phyloP scores from a whole-genome alignment of 768 basidiomycete species.

The Goffeauzyma gilvescens region DNA sequence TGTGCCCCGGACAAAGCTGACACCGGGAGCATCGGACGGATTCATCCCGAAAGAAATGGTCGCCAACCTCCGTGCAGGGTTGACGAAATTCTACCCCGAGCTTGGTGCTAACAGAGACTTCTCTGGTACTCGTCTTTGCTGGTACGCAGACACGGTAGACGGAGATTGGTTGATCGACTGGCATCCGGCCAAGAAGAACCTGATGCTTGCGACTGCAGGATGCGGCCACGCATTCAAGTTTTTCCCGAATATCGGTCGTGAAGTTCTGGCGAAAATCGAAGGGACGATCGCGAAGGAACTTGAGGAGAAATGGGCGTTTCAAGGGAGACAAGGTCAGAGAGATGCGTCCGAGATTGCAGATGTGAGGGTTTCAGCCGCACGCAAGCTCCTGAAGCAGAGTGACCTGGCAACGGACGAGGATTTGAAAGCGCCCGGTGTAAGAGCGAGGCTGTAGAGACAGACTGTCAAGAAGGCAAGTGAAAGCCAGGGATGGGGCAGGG shows the following conservation, averaged over 20 bases:
- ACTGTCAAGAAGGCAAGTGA: too few relatives aligned
- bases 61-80: slow-evolving; percentile 37
- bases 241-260: slow-evolving; percentile 59
- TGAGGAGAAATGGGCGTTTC: slow-evolving; percentile 45
- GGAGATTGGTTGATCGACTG: slow-evolving; percentile 76
- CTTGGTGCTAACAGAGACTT: slow-evolving; percentile 52
- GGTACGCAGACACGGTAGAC: slow-evolving; percentile 80
- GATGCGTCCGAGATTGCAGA: slow-evolving; percentile 15
- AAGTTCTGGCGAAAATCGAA: slow-evolving; percentile 57
- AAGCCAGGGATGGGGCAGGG: too few relatives aligned
- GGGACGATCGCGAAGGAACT: slow-evolving; percentile 42
- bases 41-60: slow-evolving; percentile 48
- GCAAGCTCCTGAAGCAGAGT: too few relatives aligned
- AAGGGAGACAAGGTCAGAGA: slow-evolving; percentile 15
- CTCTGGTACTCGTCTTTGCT: slow-evolving; percentile 59
- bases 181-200: slow-evolving; percentile 38
- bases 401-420: neutral
- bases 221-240: slow-evolving; percentile 89
- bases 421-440: neutral
- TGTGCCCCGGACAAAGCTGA: slow-evolving; percentile 52
- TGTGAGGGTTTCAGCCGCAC: too few relatives aligned
- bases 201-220: slow-evolving; percentile 70
- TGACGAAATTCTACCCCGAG: slow-evolving; percentile 52
- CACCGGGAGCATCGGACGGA: slow-evolving; percentile 42
- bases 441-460: too few relatives aligned